Conservation (phyloP, 495 filamentous ascomycete genomes). For the Tuber brumale region DNA sequence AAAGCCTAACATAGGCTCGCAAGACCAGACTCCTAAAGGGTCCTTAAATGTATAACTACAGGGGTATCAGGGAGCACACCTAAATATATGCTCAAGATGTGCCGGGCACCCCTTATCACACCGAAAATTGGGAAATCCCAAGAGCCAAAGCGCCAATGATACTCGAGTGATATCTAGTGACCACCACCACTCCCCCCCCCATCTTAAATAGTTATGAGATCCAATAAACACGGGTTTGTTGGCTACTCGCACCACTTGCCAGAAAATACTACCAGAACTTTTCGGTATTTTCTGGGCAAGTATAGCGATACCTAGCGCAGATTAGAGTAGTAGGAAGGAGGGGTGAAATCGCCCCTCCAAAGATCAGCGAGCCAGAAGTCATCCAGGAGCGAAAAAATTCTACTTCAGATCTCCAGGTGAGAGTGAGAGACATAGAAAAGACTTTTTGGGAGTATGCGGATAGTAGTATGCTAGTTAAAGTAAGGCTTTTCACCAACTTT, state of each 20-base stretch:
- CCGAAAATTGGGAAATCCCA: background rate
- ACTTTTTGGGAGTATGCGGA: background rate
- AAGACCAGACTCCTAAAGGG: background rate
- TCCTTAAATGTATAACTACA: background rate
- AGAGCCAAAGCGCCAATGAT: background rate
- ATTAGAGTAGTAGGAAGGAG: background rate
- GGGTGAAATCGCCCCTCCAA: background rate
- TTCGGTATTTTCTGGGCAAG: background rate
- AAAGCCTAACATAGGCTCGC: background rate
- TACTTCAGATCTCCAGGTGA: background rate
- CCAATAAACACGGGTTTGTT: background rate
- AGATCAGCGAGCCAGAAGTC: background rate
- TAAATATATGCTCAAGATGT: background rate
- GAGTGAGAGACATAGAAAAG: background rate
- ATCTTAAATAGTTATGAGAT: background rate
- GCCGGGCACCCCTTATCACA: background rate
- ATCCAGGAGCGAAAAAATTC: background rate
- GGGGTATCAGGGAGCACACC: background rate
- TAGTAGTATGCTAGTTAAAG: background rate
- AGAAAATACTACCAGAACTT: background rate
- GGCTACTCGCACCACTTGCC: background rate
- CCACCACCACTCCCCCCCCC: rapidly evolving
- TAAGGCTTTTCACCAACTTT: background rate
- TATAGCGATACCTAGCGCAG: background rate
- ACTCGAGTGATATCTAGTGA: background rate